Base-by-base conservation (phyloP, 345 rosid species). In the Aquilaria malaccensis region DNA sequence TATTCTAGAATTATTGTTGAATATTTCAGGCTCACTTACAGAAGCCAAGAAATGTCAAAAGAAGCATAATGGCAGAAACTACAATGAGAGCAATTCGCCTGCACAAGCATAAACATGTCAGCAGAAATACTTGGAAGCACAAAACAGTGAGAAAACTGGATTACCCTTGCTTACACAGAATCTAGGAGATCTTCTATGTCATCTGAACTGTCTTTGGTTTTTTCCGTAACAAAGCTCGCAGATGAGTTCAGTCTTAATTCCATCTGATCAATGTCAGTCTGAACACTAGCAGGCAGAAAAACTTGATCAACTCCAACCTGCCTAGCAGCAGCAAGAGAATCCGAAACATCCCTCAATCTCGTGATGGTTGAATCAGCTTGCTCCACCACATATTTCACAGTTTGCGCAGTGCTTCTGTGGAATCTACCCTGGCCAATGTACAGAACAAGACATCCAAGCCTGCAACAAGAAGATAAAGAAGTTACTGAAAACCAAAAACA, bases 181-280 rank as follows among this genome's bases (percentile, higher is more conserved):
- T 85, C 83, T 50, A 94, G 71, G 50, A 84, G 85, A 52, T 90
- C 80, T 68, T 67, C 64, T 6, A 84, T 85, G 57, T 83, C 76
- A n/a, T 74, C 68, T 2, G 92, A 80, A 72, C 84, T 84, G 61
- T 70, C 83, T 22, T 59, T 67, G 1, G 97, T 61, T 71, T 81
- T 70, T 49, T 79, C 79, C 13, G 88, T 68, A 60, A 94, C 74
- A 31, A 56, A 70, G 47, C 78, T 76, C 47, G 85, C 79, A 15
- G 97, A 81, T 55, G 91, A 78, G 59, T 61, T 66, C 3, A 90
- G 77, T 74, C 74, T 88, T 10, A 67, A 65, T 71, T 75, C 95
- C 2, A 90, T 76, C 68, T 81, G 84, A 63, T 90, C 99, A 66
- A 94, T 90, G 67, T 94, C 96, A 47, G 96, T 66, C 77, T 90